These are phyloP conservation scores for Triticum dicoccoides DNA, from an alignment of 176 grass and related monocot genomes.

Conservation along the genomic window DNA sequence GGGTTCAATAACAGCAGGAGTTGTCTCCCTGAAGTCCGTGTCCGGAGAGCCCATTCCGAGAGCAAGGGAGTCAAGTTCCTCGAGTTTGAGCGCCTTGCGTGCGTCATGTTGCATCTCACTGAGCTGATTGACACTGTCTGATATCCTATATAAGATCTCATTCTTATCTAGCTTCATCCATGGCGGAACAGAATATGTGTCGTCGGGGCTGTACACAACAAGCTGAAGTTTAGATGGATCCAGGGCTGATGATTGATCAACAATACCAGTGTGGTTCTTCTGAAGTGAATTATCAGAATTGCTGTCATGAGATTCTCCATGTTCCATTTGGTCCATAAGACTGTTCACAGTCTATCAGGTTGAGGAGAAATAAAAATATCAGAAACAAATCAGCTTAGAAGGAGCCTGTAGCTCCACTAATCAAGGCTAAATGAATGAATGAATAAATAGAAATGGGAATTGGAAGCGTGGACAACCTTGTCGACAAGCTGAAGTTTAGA, in stretches of 20 bases:
- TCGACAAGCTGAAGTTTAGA: too few species aligned
- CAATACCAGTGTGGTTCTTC: neutral
- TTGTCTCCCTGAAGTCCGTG: slow-evolving; percentile 19
- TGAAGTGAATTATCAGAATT: neutral
- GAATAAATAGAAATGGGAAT: neutral
- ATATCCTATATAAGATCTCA: neutral
- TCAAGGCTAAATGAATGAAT: too few species aligned
- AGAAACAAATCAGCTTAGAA: neutral
- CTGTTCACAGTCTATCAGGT: neutral
- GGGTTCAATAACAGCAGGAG: neutral
- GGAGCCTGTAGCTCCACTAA: too few species aligned
- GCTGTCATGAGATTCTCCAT: neutral
- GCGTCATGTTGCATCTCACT: neutral
- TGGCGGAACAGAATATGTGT: neutral
- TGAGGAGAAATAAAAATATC: neutral
- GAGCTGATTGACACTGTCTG: neutral
- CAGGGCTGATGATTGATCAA: neutral
- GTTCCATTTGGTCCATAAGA: neutral
- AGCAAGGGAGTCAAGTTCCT: slow-evolving; percentile 2
- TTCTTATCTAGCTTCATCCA: neutral
- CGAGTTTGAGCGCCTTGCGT: neutral
- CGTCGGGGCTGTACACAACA: neutral
- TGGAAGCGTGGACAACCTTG: neutral
- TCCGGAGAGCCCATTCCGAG: neutral
- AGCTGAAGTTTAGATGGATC: neutral